Evolutionary conservation across 2,329 filamentous ascomycete genomes (phyloP).

Genomic region (Claviceps citrina): DNA sequence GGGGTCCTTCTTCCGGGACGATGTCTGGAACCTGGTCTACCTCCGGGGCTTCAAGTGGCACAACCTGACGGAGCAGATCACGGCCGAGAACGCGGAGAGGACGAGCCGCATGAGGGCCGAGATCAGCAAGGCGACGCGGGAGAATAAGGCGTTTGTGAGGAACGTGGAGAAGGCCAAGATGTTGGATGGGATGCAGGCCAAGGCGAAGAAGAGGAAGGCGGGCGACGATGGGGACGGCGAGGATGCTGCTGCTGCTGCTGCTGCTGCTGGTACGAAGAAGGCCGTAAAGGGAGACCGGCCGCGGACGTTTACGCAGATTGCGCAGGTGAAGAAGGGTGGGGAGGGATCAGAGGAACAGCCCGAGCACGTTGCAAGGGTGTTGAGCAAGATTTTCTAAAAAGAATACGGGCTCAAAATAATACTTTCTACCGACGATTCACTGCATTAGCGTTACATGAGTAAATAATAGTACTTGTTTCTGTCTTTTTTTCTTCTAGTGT

Average conservation of each 20-base stretch:
- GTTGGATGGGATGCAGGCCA: slow-evolving; percentile 55
- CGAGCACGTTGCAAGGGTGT: slow-evolving; percentile 41
- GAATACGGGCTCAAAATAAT: not conserved
- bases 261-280: not conserved
- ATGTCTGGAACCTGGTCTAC: slow-evolving; percentile 75
- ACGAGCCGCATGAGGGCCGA: slow-evolving; percentile 62
- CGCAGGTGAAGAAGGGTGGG: slow-evolving; percentile 36
- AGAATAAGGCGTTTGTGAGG: slow-evolving; percentile 67
- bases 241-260: not conserved
- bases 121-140: slow-evolving; percentile 57
- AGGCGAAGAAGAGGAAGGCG: slow-evolving; percentile 27
- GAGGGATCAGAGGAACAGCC: slow-evolving; percentile 31
- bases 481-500: too few relatives aligned
- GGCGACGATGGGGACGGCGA: slow-evolving; percentile 10
- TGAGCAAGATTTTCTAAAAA: slow-evolving; percentile 48
- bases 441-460: too few relatives aligned
- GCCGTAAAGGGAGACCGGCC: slow-evolving; percentile 12
- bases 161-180: slow-evolving; percentile 72
- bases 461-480: too few relatives aligned
- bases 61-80: slow-evolving; percentile 60
- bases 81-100: slow-evolving; percentile 66
- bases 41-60: slow-evolving; percentile 75
- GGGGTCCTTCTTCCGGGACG: slow-evolving; percentile 67
- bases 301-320: slow-evolving; percentile 51
- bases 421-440: too few relatives aligned